phyloP scores from a whole-genome alignment of 352 stramenopile genomes.

The Phytopythium ostracodes region DNA sequence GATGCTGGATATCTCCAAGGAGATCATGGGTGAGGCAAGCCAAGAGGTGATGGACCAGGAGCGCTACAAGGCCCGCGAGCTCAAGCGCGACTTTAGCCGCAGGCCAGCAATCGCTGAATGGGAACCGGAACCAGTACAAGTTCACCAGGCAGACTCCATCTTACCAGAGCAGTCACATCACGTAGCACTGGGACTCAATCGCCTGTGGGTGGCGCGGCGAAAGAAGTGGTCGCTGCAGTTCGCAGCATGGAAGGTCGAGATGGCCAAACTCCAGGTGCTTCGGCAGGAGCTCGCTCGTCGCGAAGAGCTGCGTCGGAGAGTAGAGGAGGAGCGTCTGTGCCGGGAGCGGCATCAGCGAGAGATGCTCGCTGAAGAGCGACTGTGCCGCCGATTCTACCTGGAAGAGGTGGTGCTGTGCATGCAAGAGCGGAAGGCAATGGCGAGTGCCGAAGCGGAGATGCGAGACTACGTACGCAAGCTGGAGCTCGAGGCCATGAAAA shows the following conservation, averaged over 20 bases:
- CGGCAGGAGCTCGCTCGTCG: slow-evolving; percentile 45
- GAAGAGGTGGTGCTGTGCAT: slow-evolving; percentile 59
- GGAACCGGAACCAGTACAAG: background rate
- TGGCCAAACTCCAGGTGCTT: slow-evolving; percentile 38
- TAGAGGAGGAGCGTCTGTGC: slow-evolving; percentile 41
- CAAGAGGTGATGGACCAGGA: slow-evolving; percentile 16
- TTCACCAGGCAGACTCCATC: background rate
- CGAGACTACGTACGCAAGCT: slow-evolving; percentile 58
- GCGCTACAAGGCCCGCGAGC: slow-evolving; percentile 15
- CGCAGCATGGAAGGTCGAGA: slow-evolving; percentile 40
- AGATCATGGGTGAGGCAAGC: slow-evolving; percentile 22
- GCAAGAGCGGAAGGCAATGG: slow-evolving; percentile 62
- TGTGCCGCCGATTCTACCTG: slow-evolving; percentile 60
- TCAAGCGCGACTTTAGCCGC: slow-evolving; percentile 7
- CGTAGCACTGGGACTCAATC: slow-evolving; percentile 23
- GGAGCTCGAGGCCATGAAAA: slow-evolving; percentile 67
- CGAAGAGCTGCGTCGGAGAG: slow-evolving; percentile 41
- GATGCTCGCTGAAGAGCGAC: slow-evolving; percentile 63
- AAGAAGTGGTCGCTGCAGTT: slow-evolving; percentile 29
- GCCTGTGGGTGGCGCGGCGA: slow-evolving; percentile 38
- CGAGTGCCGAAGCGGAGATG: slow-evolving; percentile 62
- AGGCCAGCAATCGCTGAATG: slow-evolving; percentile 7
- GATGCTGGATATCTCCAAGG: slow-evolving; percentile 17
- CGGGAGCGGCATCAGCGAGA: slow-evolving; percentile 46
- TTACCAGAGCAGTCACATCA: background rate